Evolutionary conservation across 164 flowering plant species (phyloP).

Genomic region (Malania oleifera): DNA sequence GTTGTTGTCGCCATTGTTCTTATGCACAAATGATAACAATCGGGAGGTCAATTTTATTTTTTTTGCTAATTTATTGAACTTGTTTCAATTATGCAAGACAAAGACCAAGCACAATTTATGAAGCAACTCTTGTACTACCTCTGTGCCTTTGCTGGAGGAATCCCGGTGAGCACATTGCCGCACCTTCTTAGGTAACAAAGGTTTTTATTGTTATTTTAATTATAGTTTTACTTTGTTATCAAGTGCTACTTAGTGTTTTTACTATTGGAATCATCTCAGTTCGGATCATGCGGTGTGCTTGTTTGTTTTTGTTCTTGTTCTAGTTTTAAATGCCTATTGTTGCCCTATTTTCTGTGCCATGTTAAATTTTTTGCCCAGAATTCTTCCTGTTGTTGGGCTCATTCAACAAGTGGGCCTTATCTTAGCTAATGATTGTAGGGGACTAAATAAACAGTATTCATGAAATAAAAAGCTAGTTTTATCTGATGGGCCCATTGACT

Average conservation of each 20-base stretch:
- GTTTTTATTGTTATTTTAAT: too few relatives aligned
- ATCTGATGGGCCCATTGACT: too few relatives aligned
- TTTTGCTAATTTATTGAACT: constrained; percentile 5
- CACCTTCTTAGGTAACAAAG: constrained; percentile 53
- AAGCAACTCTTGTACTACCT: constrained; percentile 85
- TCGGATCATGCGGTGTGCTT: too few relatives aligned
- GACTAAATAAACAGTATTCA: too few relatives aligned
- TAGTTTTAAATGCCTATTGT: background rate
- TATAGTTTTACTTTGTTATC: too few relatives aligned
- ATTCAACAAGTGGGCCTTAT: too few relatives aligned
- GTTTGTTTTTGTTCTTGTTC: background rate
- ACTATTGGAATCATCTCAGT: too few relatives aligned
- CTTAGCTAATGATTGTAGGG: too few relatives aligned
- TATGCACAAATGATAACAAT: background rate
- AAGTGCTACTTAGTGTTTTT: too few relatives aligned
- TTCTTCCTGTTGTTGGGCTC: too few relatives aligned
- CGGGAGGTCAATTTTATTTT: background rate
- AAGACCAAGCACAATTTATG: constrained; percentile 90
- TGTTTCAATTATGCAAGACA: constrained; percentile 40
- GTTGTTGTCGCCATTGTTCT: background rate
- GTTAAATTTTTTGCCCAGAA: background rate
- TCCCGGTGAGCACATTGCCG: constrained; percentile 98
- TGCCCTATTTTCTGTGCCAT: background rate
- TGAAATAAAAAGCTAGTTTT: too few relatives aligned
- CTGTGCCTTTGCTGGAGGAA: constrained; percentile 88